phyloP scores from a whole-genome alignment of 1,284 basidiomycete genomes.

The Austroboletus rostrupii region DNA sequence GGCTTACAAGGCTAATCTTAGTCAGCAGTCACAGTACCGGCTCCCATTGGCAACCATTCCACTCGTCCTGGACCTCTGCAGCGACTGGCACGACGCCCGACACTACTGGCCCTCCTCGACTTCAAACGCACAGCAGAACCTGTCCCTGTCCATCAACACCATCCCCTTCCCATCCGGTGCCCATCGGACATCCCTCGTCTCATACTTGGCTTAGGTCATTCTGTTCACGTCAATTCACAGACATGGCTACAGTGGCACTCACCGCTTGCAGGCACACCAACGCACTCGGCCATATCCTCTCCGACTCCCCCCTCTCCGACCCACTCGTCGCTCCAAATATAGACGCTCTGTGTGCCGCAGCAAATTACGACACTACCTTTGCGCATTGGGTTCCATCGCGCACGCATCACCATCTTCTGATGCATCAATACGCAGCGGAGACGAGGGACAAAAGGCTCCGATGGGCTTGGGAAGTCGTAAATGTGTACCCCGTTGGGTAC shows the following conservation, averaged over 20 bases:
- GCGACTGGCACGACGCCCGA: no score
- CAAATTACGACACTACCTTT: conserved; percentile 66
- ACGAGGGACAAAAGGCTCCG: conserved; percentile 50
- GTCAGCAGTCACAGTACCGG: conserved; percentile 28
- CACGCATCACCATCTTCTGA: conserved; percentile 52
- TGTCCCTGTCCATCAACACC: conserved; percentile 64
- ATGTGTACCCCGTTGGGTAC: conserved; percentile 57
- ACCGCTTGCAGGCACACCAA: conserved; percentile 77
- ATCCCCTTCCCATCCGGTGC: conserved; percentile 81
- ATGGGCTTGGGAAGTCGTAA: conserved; percentile 57
- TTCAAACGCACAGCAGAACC: conserved; percentile 82
- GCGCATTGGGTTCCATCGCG: conserved; percentile 75
- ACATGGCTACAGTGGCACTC: conserved; percentile 28
- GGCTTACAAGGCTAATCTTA: conserved; percentile 18
- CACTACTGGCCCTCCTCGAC: conserved; percentile 39
- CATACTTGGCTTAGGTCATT: conserved; percentile 52
- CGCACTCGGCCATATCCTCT: conserved; percentile 78
- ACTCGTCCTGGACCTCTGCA: no score
- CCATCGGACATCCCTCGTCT: conserved; percentile 66
- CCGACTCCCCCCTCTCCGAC: conserved; percentile 47
- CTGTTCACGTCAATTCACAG: conserved; percentile 1
- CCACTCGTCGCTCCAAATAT: conserved; percentile 84
- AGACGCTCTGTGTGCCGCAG: conserved; percentile 64
- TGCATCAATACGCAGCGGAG: conserved; percentile 68
- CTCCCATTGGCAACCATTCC: no score